Evolutionary conservation across 177 flowering plant genomes (phyloP), one percentile per base, ranked within the genome.

Genomic region (Tripterygium wilfordii): DNA sequence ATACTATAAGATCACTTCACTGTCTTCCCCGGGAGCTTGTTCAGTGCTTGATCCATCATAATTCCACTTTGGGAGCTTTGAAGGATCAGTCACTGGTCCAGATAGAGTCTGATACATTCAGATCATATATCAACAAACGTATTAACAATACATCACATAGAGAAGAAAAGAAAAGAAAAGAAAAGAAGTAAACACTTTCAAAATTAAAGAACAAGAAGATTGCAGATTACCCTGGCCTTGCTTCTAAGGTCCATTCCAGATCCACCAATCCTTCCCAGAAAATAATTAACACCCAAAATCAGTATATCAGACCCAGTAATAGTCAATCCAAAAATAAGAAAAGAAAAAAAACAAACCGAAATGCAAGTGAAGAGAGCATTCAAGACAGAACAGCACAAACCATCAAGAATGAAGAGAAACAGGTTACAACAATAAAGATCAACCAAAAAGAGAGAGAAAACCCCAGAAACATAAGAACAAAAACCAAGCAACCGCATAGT

Each of bases 31-130:
- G n/a, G 94, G 83, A 25, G 96, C 96, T 72, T 88, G 96, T 6
- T 79, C 82, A 6, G 96, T 88, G 71, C 94, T 85, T 0, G 96
- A 88, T 4, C 96, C 96, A 46, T 88, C 96, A 55, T 76, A 88
- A 26, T 88, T 85, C 96, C 96, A 88, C 63, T 78, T 85, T 1
- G 94, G 96, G 7, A 85, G 85, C 58, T 80, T 48, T 9, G 56
- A 18, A 12, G 85, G 83, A 45, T 78, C 73, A 17, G 29, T 56
- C 7, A 74, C 78, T 0, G 83, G 77, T 2, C 69, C 69, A 6
- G 64, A 6, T 10, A 85, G 66, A 3, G 95, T 80, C 89, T 85
- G 22, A n/a, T 6, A 35, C 14, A 56, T 12, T 20, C 28, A 21
- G n/a, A n/a, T 40, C 32, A 15, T 21, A 32, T 44, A 38, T 3